Conservation (phyloP, 2,329 filamentous ascomycete species). For the Ophiostoma sp. region DNA sequence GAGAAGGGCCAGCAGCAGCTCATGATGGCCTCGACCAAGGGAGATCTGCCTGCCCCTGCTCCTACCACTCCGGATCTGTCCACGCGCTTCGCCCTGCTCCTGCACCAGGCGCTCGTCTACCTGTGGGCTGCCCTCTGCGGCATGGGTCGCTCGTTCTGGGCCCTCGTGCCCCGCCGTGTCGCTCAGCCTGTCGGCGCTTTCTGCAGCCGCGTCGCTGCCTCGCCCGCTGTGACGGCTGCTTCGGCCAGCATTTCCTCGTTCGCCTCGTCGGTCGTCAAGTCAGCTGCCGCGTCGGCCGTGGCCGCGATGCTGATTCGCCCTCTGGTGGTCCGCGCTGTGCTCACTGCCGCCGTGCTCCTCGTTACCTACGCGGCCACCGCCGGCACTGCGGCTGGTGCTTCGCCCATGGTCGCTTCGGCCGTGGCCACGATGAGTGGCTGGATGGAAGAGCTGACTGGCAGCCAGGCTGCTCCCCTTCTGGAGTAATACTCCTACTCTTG, state of each 20-base stretch:
- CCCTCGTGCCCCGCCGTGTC: conserved; percentile 25
- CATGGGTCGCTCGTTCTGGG: conserved; percentile 20
- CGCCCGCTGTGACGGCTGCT: conserved; percentile 21
- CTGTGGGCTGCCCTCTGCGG: conserved; percentile 25
- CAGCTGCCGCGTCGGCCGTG: conserved; percentile 24
- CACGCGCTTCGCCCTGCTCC: conserved; percentile 22
- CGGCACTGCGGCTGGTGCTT: background rate
- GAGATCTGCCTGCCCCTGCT: background rate
- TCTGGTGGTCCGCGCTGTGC: conserved; percentile 26
- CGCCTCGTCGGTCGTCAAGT: conserved; percentile 6
- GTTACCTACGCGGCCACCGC: conserved; percentile 23
- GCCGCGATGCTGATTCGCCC: conserved; percentile 24
- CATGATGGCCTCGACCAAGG: background rate
- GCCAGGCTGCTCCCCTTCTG: background rate
- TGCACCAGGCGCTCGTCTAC: conserved; percentile 26
- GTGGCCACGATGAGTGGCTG: conserved; percentile 8
- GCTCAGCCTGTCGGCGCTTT: conserved; percentile 26
- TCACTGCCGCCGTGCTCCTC: conserved; percentile 23
- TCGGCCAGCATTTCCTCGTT: conserved; percentile 18
- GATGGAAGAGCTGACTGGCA: conserved; percentile 19
- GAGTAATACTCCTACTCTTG: background rate
- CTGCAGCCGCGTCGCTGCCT: conserved; percentile 16
- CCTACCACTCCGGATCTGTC: background rate
- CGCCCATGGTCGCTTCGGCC: conserved; percentile 21
- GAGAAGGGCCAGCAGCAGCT: conserved; percentile 22